Evolutionary conservation across 441 rosid genomes (phyloP), one percentile per base, ranked within the genome.

Genomic region (Corymbia calophylla): DNA sequence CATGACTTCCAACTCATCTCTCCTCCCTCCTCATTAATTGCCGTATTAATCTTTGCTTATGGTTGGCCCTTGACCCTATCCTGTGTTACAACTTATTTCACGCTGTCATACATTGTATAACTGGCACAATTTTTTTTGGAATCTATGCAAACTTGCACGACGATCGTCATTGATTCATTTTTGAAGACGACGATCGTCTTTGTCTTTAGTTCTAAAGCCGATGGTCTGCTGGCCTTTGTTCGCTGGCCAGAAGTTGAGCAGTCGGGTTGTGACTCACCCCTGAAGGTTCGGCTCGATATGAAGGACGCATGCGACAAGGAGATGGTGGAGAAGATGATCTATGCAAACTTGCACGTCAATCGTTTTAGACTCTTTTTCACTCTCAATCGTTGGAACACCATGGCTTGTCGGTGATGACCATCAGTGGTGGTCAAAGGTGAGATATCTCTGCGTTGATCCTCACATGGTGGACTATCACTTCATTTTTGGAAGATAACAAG

Each of bases 351-450:
- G 23, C 12, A 10, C 0, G 14, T 2, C 5, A 25, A 68, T 32
- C 5, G 1, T 5, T 68, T 68, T 68, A 32, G 80, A 32, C 47
- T 32, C 13, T 0, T 68, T 32, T 68, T 70, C 25, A 70, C 21
- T 32, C 47, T 68, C 13, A 18, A 0, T 68, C 3, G 47, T 68
- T 0, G 44, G 21, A 68, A 68, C 77, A 12, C 0, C 4, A 32
- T 68, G 7, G 6, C 25, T 68, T 1, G 4, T 0, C 12, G 1
- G 12, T 35, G 39, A 32, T 11, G 21, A 19, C 11, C 2, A 32
- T 23, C 7, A 9, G 8, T 5, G 73, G 4, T 32, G 8, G 47
- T 68, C 1, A 4, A 47, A 68, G 4, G 13, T 19, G 1, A 9
- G 81, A 25, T 70, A 10, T 70, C 25, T 70, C 3, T 25, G 47